Evolutionary conservation across 2,329 filamentous ascomycete species (phyloP).

Genomic region (Aspergillaceae sp.): DNA sequence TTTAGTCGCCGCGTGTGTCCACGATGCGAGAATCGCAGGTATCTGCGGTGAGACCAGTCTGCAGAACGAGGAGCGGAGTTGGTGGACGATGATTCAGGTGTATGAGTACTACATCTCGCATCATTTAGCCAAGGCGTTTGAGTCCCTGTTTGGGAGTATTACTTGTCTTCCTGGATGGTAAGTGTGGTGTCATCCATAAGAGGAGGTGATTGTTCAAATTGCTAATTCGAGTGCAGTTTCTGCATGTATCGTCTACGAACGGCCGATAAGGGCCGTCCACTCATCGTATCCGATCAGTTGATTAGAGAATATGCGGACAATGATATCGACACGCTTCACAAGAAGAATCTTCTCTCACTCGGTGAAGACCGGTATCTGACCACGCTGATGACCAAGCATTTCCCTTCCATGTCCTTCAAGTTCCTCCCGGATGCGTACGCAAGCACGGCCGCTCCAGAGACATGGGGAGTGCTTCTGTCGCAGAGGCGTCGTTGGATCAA

Average conservation of each 20-base stretch:
- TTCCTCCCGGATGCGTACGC: slow-evolving; percentile 91
- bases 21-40: slow-evolving; percentile 91
- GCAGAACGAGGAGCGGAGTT: slow-evolving; percentile 88
- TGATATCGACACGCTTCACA: slow-evolving; percentile 86
- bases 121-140: slow-evolving; percentile 92
- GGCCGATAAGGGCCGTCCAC: slow-evolving; percentile 82
- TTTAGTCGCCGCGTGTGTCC: slow-evolving; percentile 82
- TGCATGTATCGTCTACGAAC: slow-evolving; percentile 96
- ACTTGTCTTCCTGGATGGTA: slow-evolving; percentile 99
- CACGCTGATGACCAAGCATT: slow-evolving; percentile 96
- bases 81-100: slow-evolving; percentile 99
- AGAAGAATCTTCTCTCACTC: slow-evolving; percentile 84
- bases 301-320: slow-evolving; percentile 84
- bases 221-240: slow-evolving; percentile 59
- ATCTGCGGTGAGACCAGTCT: slow-evolving; percentile 96
- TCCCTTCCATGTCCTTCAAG: slow-evolving; percentile 91
- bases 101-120: slow-evolving; percentile 99
- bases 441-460: slow-evolving; percentile 85
- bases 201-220: neutral
- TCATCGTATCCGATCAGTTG: slow-evolving; percentile 84
- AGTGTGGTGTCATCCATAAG: slow-evolving; percentile 32
- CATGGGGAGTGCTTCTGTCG: slow-evolving; percentile 89
- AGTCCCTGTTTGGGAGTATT: slow-evolving; percentile 93
- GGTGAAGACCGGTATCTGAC: slow-evolving; percentile 97
- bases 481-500: slow-evolving; percentile 99